Conservation (phyloP, 805 yeast species). For the Lipomyces starkeyi region DNA sequence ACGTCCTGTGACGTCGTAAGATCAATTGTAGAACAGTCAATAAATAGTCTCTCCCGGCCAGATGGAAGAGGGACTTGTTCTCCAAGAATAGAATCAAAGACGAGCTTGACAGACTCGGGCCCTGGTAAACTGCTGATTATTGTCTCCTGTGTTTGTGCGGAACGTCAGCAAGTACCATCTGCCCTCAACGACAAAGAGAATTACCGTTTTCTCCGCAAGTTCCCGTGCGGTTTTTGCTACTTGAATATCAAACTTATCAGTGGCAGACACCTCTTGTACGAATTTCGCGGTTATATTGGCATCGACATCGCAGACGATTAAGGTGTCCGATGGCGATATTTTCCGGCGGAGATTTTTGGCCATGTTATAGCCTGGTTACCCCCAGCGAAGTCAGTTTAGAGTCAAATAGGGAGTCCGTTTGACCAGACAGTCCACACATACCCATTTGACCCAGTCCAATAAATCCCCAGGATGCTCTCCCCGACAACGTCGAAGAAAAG, state of each 20-base stretch:
- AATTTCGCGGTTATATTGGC: slow-evolving; percentile 4
- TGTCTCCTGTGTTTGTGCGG: slow-evolving; percentile 3
- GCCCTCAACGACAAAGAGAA: background rate
- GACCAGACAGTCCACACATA: background rate
- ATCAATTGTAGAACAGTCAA: slow-evolving; percentile 11
- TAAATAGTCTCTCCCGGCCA: background rate
- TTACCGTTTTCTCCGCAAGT: slow-evolving; percentile 7
- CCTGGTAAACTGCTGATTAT: slow-evolving; percentile 7
- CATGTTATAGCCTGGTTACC: slow-evolving; percentile 4
- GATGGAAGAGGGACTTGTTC: background rate
- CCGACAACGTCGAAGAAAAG: slow-evolving; percentile 1
- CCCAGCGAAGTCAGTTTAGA: background rate
- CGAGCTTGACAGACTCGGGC: slow-evolving; percentile 5
- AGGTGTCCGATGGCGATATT: slow-evolving; percentile 7
- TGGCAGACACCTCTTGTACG: background rate
- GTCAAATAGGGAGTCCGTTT: background rate
- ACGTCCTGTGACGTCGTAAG: slow-evolving; percentile 5
- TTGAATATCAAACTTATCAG: slow-evolving; percentile 3
- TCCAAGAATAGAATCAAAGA: background rate
- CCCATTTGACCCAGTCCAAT: slow-evolving; percentile 13
- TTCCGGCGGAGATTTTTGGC: background rate
- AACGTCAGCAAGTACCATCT: background rate
- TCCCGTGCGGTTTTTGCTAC: slow-evolving; percentile 8
- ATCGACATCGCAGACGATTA: slow-evolving; percentile 5
- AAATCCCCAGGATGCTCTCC: slow-evolving; percentile 8